Percentiles rank a stretch among this genome's conserved stretches.
Conservation (phyloP, 2,329 filamentous ascomycete genomes). For the Cyphellophora europaea region DNA sequence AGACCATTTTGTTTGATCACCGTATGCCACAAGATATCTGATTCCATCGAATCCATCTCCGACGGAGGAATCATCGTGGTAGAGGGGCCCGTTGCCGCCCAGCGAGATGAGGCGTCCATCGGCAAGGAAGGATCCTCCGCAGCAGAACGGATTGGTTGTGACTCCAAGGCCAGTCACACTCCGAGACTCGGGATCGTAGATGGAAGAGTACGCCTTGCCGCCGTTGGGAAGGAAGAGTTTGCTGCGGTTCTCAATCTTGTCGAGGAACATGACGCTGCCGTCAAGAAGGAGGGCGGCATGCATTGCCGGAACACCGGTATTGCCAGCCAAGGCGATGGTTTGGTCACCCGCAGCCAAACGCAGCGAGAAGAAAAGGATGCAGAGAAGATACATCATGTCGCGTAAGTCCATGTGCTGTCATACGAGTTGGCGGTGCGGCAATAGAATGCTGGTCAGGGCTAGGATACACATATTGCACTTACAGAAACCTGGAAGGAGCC, state of each 20-base stretch:
- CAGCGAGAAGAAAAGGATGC: background rate
- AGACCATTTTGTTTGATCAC: conserved; percentile 39
- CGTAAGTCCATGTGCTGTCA: too few relatives aligned
- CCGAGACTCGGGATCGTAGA: conserved; percentile 48
- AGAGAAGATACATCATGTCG: too few relatives aligned
- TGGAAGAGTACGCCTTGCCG: conserved; percentile 50
- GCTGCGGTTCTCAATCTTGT: conserved; percentile 56
- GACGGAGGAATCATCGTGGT: conserved; percentile 48
- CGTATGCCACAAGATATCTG: conserved; percentile 43
- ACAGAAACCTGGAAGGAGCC: too few relatives aligned
- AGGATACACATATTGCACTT: too few relatives aligned
- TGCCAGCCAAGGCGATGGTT: conserved; percentile 37
- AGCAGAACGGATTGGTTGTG: conserved; percentile 52
- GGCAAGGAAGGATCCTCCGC: conserved; percentile 49
- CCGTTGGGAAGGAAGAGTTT: conserved; percentile 45
- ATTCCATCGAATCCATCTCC: conserved; percentile 50
- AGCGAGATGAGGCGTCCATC: conserved; percentile 47
- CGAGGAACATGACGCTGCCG: conserved; percentile 50
- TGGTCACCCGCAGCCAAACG: background rate
- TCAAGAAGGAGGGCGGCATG: conserved; percentile 50
- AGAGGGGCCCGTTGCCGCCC: conserved; percentile 49
- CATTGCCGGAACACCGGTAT: conserved; percentile 55
- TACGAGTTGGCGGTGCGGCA: too few relatives aligned
- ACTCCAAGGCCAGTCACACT: conserved; percentile 6
- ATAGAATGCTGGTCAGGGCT: too few relatives aligned